These are phyloP conservation scores for Protomyces pachydermus DNA, from an alignment of 1,139 yeast genomes.

Conservation along the genomic window DNA sequence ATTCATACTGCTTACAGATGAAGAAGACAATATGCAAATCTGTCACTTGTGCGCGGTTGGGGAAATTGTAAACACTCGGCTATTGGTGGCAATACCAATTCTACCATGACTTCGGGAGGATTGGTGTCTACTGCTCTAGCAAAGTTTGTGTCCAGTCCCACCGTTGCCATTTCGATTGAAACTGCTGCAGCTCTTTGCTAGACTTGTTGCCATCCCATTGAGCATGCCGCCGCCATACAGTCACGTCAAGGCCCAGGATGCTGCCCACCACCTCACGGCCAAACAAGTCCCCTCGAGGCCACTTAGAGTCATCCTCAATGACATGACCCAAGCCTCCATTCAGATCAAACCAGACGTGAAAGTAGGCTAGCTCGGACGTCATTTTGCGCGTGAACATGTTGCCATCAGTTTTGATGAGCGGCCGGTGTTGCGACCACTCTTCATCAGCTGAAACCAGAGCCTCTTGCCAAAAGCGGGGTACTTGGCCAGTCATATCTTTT, in stretches of 20 bases:
- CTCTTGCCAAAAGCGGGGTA: slow-evolving; percentile 45
- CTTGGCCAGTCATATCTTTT: slow-evolving; percentile 35
- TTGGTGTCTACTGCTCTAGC: neutral
- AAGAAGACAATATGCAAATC: no score
- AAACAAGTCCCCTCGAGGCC: slow-evolving; percentile 49
- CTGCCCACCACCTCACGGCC: slow-evolving; percentile 49
- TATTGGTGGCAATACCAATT: neutral
- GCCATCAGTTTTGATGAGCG: slow-evolving; percentile 40
- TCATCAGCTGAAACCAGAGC: slow-evolving; percentile 43
- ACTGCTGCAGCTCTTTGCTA: slow-evolving; percentile 33
- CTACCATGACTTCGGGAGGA: neutral
- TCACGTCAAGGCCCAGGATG: slow-evolving; percentile 42
- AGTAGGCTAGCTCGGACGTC: slow-evolving; percentile 49
- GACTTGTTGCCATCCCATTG: slow-evolving; percentile 37
- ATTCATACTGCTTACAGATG: neutral
- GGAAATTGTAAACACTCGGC: neutral
- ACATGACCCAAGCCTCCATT: slow-evolving; percentile 52
- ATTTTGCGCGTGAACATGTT: slow-evolving; percentile 42
- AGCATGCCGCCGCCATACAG: slow-evolving; percentile 37
- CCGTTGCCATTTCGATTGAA: slow-evolving; percentile 36
- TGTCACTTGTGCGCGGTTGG: no score
- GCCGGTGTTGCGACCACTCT: slow-evolving; percentile 45
- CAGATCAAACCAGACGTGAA: slow-evolving; percentile 48
- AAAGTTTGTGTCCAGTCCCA: slow-evolving; percentile 38
- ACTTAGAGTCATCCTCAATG: slow-evolving; percentile 42